Conservation (phyloP, 257 asterid species). For the Osmanthus fragrans region DNA sequence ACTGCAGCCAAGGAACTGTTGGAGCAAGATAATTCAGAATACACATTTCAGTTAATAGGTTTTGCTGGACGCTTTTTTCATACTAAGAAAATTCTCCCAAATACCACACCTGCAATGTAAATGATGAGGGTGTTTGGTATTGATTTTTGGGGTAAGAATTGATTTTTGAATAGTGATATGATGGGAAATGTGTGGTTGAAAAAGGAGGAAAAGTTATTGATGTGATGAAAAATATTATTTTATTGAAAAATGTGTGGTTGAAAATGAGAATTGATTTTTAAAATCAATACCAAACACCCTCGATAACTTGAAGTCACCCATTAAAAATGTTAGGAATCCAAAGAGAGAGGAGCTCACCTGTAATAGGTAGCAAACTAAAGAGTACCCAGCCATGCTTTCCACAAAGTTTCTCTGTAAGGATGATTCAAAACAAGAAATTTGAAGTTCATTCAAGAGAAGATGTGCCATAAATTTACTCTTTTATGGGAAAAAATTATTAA, state of each 20-base stretch:
- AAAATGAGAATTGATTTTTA: no score
- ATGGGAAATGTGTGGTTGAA: no score
- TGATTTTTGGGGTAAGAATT: no score
- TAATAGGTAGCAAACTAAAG: conserved; percentile 93
- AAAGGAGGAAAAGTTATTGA: no score
- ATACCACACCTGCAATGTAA: background rate
- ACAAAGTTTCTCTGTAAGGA: conserved; percentile 76
- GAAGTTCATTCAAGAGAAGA: background rate
- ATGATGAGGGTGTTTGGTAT: no score
- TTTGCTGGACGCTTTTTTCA: background rate
- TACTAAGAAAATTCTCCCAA: background rate
- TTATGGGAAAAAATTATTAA: background rate
- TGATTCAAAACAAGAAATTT: conserved; percentile 10
- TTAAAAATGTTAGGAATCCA: background rate
- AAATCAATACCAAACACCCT: no score
- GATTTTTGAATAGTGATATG: no score
- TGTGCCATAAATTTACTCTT: background rate
- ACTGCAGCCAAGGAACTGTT: background rate
- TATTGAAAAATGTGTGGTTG: no score
- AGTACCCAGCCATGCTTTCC: conserved; percentile 99
- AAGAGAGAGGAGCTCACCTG: conserved; percentile 44
- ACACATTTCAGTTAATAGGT: background rate
- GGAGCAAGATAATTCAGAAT: background rate
- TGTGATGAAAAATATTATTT: no score
- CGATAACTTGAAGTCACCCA: background rate